A percentile compares a stretch with the other conserved stretches of the same genome.
Evolutionary conservation across 176 grass and related monocot genomes (phyloP).

Genomic region (Echinochloa phyllopogon): DNA sequence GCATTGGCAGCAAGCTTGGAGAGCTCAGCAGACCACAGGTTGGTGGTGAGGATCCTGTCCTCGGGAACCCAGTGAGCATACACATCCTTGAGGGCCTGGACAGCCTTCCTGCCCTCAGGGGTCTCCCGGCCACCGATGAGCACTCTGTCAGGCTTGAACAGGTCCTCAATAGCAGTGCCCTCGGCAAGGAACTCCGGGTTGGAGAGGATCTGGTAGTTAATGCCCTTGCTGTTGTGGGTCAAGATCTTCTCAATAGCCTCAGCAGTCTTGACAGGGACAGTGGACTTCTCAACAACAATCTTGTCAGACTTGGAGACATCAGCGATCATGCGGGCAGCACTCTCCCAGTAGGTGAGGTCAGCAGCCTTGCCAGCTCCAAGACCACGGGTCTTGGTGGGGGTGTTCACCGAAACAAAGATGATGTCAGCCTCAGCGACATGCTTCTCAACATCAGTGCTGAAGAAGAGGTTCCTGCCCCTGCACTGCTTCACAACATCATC

Average conservation of each 20-base stretch:
- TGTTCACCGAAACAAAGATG: conserved; percentile 92
- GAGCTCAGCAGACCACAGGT: conserved; percentile 88
- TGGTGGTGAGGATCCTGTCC: conserved; percentile 89
- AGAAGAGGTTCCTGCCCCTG: conserved; percentile 87
- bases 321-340: conserved; percentile 91
- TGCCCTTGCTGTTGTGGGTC: conserved; percentile 96
- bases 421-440: conserved; percentile 81
- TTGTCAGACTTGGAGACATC: conserved; percentile 93
- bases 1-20: conserved; percentile 92
- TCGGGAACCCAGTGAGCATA: conserved; percentile 93
- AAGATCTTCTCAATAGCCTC: conserved; percentile 96
- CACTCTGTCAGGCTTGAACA: conserved; percentile 82
- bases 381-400: conserved; percentile 90
- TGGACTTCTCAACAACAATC: conserved; percentile 95
- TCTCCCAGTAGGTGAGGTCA: conserved; percentile 94
- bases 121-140: conserved; percentile 93
- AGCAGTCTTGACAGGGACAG: conserved; percentile 89
- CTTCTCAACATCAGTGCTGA: conserved; percentile 83
- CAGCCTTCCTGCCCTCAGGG: conserved; percentile 64
- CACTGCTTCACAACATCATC: conserved; percentile 90
- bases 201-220: conserved; percentile 96
- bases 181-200: conserved; percentile 95
- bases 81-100: conserved; percentile 77
- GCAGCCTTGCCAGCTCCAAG: conserved; percentile 94
- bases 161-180: conserved; percentile 79